Percentiles rank a stretch among this genome's conserved stretches.
These are phyloP conservation scores for Pholiota molesta DNA, from an alignment of 768 basidiomycete genomes.

Conservation along the genomic window DNA sequence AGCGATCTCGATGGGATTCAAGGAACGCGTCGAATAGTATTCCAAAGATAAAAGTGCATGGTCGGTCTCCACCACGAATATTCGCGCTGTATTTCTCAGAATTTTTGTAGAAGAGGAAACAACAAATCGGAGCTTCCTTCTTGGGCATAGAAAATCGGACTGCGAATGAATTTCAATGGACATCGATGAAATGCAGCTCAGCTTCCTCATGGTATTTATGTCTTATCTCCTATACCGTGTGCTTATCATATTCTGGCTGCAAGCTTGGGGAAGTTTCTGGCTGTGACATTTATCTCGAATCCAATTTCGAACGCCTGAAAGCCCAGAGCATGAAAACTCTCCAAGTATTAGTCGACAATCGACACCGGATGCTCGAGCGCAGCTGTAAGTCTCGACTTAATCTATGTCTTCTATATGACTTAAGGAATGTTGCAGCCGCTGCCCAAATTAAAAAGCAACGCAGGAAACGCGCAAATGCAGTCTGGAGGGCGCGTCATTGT, in stretches of 20 bases:
- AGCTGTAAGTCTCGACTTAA: conserved; percentile 3
- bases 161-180: not conserved
- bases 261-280: conserved; percentile 7
- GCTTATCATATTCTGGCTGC: not conserved
- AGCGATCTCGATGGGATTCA: not conserved
- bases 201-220: not conserved
- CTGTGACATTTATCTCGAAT: conserved; percentile 1
- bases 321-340: conserved; percentile 17
- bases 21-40: not conserved
- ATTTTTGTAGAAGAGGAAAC: not conserved
- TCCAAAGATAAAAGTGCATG: not conserved
- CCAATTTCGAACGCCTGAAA: conserved; percentile 16
- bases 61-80: not conserved
- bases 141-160: not conserved
- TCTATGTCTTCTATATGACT: not conserved
- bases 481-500: conserved; percentile 1
- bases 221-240: not conserved
- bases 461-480: not conserved
- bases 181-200: not conserved
- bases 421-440: conserved; percentile 6
- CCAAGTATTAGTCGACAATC: conserved; percentile 12
- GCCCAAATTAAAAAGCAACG: conserved; percentile 5
- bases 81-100: not conserved
- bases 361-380: conserved; percentile 8
- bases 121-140: not conserved